A percentile compares a stretch with the other conserved stretches of the same genome.
phyloP scores from a whole-genome alignment of 805 yeast species.

The Yueomyces sp. region DNA sequence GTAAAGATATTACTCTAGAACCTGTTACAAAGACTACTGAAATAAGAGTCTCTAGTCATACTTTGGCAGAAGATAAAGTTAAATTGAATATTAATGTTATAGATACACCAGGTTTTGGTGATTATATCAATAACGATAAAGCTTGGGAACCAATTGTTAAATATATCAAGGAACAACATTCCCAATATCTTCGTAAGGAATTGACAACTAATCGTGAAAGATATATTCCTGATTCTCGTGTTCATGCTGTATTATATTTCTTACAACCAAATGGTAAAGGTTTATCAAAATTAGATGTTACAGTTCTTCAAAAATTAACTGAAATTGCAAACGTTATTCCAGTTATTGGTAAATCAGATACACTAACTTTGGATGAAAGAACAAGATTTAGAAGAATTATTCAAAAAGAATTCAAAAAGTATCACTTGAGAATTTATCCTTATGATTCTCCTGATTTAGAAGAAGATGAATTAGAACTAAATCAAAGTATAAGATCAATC shows the following conservation, averaged over 20 bases:
- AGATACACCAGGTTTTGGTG: slow-evolving; percentile 98
- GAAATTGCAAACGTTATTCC: slow-evolving; percentile 93
- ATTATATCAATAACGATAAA: slow-evolving; percentile 85
- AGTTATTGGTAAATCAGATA: slow-evolving; percentile 85
- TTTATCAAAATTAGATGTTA: slow-evolving; percentile 70
- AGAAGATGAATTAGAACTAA: slow-evolving; percentile 61
- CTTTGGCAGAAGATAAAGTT: slow-evolving; percentile 75
- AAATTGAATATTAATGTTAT: slow-evolving; percentile 74
- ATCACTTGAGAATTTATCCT: slow-evolving; percentile 74
- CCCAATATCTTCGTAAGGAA: slow-evolving; percentile 81
- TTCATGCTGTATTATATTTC: slow-evolving; percentile 86
- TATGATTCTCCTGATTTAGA: slow-evolving; percentile 57
- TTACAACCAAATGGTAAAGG: slow-evolving; percentile 81
- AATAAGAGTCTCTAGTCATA: slow-evolving; percentile 56
- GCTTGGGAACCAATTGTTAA: slow-evolving; percentile 95
- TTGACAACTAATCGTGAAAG: slow-evolving; percentile 88
- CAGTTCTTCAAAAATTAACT: slow-evolving; percentile 67
- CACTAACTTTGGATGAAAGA: slow-evolving; percentile 78
- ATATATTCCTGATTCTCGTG: slow-evolving; percentile 73
- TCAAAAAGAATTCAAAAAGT: slow-evolving; percentile 62
- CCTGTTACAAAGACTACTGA: slow-evolving; percentile 82
- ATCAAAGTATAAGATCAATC: slow-evolving; percentile 58
- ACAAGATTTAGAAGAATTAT: slow-evolving; percentile 59
- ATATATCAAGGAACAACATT: slow-evolving; percentile 91
- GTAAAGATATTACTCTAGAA: slow-evolving; percentile 52